Evolutionary conservation across 805 yeast species (phyloP), one percentile per base, ranked within the genome.

Genomic region (Sporopachydermia lactativora): DNA sequence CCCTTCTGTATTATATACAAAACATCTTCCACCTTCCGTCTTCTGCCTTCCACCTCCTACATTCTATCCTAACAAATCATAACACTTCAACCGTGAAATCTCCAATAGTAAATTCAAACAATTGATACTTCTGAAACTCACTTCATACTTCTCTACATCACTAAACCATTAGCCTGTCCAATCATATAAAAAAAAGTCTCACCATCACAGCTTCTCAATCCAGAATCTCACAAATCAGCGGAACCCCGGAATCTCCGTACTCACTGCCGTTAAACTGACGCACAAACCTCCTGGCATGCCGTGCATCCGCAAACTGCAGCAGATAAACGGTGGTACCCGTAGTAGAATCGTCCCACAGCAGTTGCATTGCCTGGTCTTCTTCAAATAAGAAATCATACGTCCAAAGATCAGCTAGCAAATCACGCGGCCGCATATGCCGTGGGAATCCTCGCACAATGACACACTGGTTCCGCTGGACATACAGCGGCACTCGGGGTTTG

Each of bases 251-350:
- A 4, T 56, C 52, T 19, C 51, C 48, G 42, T 60, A 52, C 16
- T 49, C 51, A 15, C 50, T 46, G 2, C 81, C 80, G 51, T 79
- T 74, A 49, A 62, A 66, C 45, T 68, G 66, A 11, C 70, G 53
- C 3, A 68, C 70, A 51, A 77, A 78, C 35, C 74, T 55, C 15
- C 44, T 46, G 2, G 83, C 77, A 42, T 71, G 73, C 2, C 51
- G 44, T 2, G 48, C 43, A 45, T 66, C 62, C 13, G 60, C 60
- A 47, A 79, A 79, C 15, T 62, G 54, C 3, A 73, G 53, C 5
- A 73, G 50, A 47, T 61, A 64, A 18, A 42, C 36, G 1, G 42
- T 39, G 2, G 47, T 34, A 5, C 42, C 4, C 13, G 5, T 5
- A 4, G n/a, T 15, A 4, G n/a, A 3, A n/a, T 13, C 18, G 19